Conservation (phyloP, 2,329 filamentous ascomycete genomes). For the Beauveria bassiana region DNA sequence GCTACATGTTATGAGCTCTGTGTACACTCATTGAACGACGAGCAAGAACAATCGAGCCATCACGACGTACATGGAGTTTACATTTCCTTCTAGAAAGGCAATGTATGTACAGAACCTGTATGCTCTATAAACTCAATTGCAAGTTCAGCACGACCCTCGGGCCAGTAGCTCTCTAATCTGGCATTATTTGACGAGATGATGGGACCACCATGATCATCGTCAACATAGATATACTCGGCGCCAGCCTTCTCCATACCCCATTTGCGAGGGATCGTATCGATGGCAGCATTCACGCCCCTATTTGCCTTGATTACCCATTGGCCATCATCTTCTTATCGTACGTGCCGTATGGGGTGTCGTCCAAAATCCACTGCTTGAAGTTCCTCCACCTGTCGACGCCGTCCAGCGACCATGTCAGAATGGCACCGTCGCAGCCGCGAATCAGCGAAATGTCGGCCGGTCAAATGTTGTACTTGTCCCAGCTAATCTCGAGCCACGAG, state of each 20-base stretch:
- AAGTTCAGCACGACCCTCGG: constrained; percentile 3
- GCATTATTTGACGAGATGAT: constrained; percentile 18
- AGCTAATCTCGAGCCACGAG: constrained; percentile 21
- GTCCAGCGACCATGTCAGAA: constrained; percentile 17
- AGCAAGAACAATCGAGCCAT: too few relatives aligned
- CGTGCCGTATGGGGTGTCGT: constrained; percentile 17
- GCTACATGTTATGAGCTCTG: neutral
- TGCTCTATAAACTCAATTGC: neutral
- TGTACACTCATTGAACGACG: neutral
- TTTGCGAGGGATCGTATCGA: constrained; percentile 17
- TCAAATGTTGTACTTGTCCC: constrained; percentile 16
- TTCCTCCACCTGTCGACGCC: constrained; percentile 18
- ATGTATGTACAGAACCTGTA: neutral
- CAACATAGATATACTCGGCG: constrained; percentile 18
- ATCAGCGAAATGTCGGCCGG: constrained; percentile 23
- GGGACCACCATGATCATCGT: constrained; percentile 19
- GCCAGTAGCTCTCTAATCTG: constrained; percentile 20
- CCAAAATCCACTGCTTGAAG: constrained; percentile 19
- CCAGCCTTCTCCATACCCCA: constrained; percentile 19
- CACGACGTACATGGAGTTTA: too few relatives aligned
- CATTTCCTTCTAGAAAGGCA: neutral
- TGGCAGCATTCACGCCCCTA: constrained; percentile 15
- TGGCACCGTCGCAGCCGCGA: constrained; percentile 20
- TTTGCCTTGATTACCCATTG: constrained; percentile 19
- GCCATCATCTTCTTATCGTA: constrained; percentile 11